A percentile compares a stretch with the other conserved stretches of the same genome.
Conservation (phyloP, 371 early-diverging fungal genomes). For the Haplosporangium sp. region DNA sequence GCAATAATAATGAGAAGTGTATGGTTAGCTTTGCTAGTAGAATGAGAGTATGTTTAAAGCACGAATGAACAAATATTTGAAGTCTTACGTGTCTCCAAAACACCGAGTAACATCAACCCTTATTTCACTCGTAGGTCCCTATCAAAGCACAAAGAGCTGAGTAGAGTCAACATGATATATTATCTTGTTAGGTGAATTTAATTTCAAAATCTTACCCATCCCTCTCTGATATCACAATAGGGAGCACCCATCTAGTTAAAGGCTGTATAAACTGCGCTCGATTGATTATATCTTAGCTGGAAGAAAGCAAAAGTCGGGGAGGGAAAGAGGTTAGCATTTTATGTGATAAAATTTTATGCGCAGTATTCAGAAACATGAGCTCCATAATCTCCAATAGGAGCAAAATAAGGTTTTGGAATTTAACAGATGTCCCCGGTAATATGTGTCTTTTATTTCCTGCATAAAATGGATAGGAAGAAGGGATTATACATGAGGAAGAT, state of each 20-base stretch:
- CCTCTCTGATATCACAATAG: neutral
- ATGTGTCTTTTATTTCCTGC: too few relatives aligned
- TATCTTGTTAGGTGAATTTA: neutral
- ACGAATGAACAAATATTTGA: too few relatives aligned
- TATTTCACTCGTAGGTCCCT: slow-evolving; percentile 39
- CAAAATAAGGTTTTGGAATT: too few relatives aligned
- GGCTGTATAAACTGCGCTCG: neutral
- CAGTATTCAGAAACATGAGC: too few relatives aligned
- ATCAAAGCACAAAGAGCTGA: neutral
- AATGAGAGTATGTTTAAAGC: neutral
- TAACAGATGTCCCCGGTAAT: too few relatives aligned
- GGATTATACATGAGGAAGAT: too few relatives aligned
- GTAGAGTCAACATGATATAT: neutral
- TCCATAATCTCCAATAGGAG: too few relatives aligned
- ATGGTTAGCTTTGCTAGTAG: neutral
- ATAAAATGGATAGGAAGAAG: neutral
- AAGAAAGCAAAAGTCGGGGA: too few relatives aligned
- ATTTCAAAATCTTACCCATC: slow-evolving; percentile 6
- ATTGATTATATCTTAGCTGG: neutral
- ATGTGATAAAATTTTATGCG: too few relatives aligned
- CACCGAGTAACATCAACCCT: slow-evolving; percentile 32
- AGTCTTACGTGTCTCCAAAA: slow-evolving; percentile 26
- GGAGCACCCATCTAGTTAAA: neutral
- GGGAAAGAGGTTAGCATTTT: too few relatives aligned
- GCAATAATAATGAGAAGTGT: neutral